These are phyloP conservation scores for Zopfochytrium polystomum DNA, from an alignment of 371 early-diverging fungal species.

Conservation along the genomic window DNA sequence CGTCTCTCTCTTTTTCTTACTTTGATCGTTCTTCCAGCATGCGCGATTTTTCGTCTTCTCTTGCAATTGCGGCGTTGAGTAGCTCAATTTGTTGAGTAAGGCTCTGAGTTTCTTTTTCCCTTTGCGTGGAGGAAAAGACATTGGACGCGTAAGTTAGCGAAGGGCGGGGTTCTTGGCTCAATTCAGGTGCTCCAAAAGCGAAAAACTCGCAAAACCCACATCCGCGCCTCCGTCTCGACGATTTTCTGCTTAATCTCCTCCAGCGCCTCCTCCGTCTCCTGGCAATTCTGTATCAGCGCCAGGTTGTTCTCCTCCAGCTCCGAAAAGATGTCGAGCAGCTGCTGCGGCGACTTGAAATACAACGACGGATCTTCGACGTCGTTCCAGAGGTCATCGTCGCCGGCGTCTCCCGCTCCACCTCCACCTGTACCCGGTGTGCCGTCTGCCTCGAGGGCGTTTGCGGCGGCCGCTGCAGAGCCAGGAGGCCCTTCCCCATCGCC, in stretches of 20 bases:
- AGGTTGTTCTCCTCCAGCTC: constrained; percentile 57
- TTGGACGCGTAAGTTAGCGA: not conserved
- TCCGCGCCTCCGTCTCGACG: constrained; percentile 40
- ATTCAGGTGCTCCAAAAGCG: not conserved
- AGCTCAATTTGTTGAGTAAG: constrained; percentile 51
- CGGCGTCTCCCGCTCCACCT: not conserved
- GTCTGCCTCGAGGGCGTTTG: constrained; percentile 1
- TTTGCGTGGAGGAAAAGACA: too few species aligned
- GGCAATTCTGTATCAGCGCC: constrained; percentile 53
- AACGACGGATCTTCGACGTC: constrained; percentile 40
- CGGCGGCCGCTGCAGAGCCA: constrained; percentile 6
- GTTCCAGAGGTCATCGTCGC: constrained; percentile 24
- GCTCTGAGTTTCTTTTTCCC: constrained; percentile 47
- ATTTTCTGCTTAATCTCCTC: constrained; percentile 49
- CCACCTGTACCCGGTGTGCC: not conserved
- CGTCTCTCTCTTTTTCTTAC: too few species aligned
- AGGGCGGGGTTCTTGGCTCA: too few species aligned
- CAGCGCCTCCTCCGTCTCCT: constrained; percentile 55
- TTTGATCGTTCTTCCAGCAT: constrained; percentile 48
- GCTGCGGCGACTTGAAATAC: constrained; percentile 47
- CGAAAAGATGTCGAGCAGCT: constrained; percentile 49
- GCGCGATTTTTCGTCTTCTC: constrained; percentile 52
- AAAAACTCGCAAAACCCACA: too few species aligned
- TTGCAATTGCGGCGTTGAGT: constrained; percentile 42
- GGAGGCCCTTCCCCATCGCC: constrained; percentile 1